Conservation (phyloP, 228 moss, liverwort and hornwort species). For the Sphagnum fallax region DNA sequence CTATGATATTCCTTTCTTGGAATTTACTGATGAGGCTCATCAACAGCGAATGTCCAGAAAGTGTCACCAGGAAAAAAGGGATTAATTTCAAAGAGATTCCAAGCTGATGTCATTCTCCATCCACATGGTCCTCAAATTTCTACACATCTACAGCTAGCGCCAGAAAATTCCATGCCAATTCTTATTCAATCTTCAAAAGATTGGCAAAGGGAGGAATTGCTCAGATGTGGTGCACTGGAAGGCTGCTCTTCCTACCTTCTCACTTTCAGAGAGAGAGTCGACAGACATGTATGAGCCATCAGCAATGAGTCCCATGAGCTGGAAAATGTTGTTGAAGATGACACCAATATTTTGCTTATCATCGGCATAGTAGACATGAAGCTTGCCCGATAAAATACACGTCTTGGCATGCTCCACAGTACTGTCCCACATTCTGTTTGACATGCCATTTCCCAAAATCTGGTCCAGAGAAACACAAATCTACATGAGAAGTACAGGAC, state of each 20-base stretch:
- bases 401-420: conserved; percentile 97
- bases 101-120: too few relatives aligned
- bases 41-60: too few relatives aligned
- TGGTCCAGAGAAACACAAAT: conserved; percentile 1
- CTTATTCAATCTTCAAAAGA: too few relatives aligned
- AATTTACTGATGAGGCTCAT: too few relatives aligned
- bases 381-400: conserved; percentile 83
- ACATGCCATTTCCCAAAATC: conserved; percentile 95
- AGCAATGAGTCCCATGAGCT: conserved; percentile 94
- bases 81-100: too few relatives aligned
- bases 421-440: conserved; percentile 99
- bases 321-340: conserved; percentile 95
- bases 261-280: conserved; percentile 89
- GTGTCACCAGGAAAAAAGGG: too few relatives aligned
- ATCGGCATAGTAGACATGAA: conserved; percentile 96
- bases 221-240: too few relatives aligned
- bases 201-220: too few relatives aligned
- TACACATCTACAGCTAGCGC: too few relatives aligned
- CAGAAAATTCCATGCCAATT: too few relatives aligned
- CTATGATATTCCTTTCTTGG: too few relatives aligned
- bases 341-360: conserved; percentile 99
- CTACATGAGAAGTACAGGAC: background rate
- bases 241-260: conserved; percentile 42
- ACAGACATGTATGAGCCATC: conserved; percentile 97
- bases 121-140: too few relatives aligned